Evolutionary conservation across 2,329 filamentous ascomycete species (phyloP).

Genomic region (Trichoderma sp.): DNA sequence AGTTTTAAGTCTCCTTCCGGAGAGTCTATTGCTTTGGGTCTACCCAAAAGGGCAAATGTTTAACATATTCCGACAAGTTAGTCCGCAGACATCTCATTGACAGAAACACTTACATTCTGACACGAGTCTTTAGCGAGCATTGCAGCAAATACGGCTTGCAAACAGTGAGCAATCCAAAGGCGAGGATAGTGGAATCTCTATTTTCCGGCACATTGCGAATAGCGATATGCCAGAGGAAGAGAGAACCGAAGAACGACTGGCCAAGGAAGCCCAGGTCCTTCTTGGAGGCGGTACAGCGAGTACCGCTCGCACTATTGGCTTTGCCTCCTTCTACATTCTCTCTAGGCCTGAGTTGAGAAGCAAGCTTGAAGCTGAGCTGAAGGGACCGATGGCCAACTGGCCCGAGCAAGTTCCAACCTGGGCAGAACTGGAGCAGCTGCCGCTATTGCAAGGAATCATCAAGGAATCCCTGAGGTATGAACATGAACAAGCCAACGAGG

Average conservation of each 20-base stretch:
- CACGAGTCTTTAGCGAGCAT: background rate
- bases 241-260: background rate
- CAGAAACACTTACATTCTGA: background rate
- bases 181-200: background rate
- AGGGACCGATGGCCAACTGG: background rate
- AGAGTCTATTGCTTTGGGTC: background rate
- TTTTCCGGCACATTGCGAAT: background rate
- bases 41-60: background rate
- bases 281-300: background rate
- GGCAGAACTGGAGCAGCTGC: background rate
- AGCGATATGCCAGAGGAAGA: background rate
- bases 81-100: background rate
- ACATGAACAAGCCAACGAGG: background rate
- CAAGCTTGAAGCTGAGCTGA: background rate
- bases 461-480: background rate
- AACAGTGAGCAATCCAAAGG: background rate
- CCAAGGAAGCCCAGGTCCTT: background rate
- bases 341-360: background rate
- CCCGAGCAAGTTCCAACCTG: background rate
- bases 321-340: conserved; percentile 2
- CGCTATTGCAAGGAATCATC: background rate
- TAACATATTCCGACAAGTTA: background rate
- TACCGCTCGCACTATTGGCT: background rate
- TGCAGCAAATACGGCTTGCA: background rate
- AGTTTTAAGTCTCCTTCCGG: background rate